Base-by-base conservation (phyloP, 345 rosid species). In the Noccaea caerulescens region DNA sequence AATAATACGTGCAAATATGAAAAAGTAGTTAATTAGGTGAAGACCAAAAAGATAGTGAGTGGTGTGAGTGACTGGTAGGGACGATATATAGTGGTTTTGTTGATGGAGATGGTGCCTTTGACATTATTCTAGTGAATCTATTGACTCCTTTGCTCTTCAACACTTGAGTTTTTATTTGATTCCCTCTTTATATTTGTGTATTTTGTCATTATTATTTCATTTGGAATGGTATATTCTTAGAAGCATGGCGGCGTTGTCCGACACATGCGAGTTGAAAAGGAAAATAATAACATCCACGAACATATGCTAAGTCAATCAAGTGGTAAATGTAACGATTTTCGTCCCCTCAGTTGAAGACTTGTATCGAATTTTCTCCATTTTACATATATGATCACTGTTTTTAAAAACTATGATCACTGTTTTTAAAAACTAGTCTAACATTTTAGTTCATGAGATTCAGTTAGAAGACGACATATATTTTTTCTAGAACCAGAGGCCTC, bases 71-170 rank as follows among this genome's bases (percentile, higher is more conserved):
- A 50, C 30, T 57, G 69, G 82, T 61, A 51, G 65, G 58, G 69
- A 41, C 72, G 30, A 27, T 2, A 47, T 39, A 68, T 58, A 69
- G 75, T 76, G 79, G 79, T 62, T 36, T 46, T 45, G 71, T 76
- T 76, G 58, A 75, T 62, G 81, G 81, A 57, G 71, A 72, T 66
- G 74, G 69, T 73, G 79, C 58, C 51, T 70, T 76, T 80, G 75
- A 72, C 76, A 52, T 76, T 52, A 62, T 78, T 46, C 72, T 64
- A 62, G 42, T 72, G 66, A 74, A 58, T 80, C 62, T 64, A 10
- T 72, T 66, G 59, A 62, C 74, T 61, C 37, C 65, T 63, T 68
- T 3, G 12, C 64, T 38, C 69, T 68, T 60, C 16, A 25, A 51
- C 52, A 60, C 36, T 36, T 61, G 44, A 38, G 61, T 52, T 11